Percentiles rank a stretch among this genome's conserved stretches.
phyloP scores from a whole-genome alignment of 495 filamentous ascomycete genomes.

The Hypoxylon perforatum region DNA sequence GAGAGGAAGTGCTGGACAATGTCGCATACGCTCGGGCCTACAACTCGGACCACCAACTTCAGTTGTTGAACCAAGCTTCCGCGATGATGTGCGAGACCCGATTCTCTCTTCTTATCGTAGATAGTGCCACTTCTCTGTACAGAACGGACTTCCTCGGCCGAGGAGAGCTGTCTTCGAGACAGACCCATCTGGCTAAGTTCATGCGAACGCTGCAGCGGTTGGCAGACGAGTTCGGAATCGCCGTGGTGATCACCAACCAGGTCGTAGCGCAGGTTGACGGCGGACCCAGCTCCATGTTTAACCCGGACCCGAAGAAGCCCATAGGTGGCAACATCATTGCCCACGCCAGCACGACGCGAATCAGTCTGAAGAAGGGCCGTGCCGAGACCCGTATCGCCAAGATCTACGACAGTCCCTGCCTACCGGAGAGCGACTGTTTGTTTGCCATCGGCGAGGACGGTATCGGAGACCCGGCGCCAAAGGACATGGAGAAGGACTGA shows the following conservation, averaged over 20 bases:
- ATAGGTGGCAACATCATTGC: conserved; percentile 99
- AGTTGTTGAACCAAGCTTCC: conserved; percentile 92
- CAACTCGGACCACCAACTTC: conserved; percentile 97
- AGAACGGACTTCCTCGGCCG: conserved; percentile 95
- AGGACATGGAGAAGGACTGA: conserved; percentile 84
- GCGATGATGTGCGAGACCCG: conserved; percentile 99
- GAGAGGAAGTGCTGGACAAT: conserved; percentile 97
- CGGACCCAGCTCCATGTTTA: conserved; percentile 96
- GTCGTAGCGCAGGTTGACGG: conserved; percentile 98
- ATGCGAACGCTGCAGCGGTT: conserved; percentile 93
- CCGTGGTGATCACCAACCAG: conserved; percentile 98
- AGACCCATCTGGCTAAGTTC: conserved; percentile 96
- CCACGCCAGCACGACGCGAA: conserved; percentile 88
- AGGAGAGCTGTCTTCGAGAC: conserved; percentile 88
- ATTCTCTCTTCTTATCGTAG: conserved; percentile 94
- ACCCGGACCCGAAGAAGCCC: conserved; percentile 98
- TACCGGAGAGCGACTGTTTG: conserved; percentile 94
- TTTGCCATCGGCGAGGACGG: conserved; percentile 98
- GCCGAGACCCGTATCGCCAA: conserved; percentile 97
- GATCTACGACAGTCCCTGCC: conserved; percentile 97
- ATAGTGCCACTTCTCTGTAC: conserved; percentile 94
- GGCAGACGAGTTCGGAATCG: conserved; percentile 97
- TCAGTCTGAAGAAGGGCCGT: conserved; percentile 94
- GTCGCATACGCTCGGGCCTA: conserved; percentile 97
- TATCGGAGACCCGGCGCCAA: conserved; percentile 94